These are phyloP conservation scores for Teunomyces tritomae DNA, from an alignment of 805 yeast species.

Conservation along the genomic window DNA sequence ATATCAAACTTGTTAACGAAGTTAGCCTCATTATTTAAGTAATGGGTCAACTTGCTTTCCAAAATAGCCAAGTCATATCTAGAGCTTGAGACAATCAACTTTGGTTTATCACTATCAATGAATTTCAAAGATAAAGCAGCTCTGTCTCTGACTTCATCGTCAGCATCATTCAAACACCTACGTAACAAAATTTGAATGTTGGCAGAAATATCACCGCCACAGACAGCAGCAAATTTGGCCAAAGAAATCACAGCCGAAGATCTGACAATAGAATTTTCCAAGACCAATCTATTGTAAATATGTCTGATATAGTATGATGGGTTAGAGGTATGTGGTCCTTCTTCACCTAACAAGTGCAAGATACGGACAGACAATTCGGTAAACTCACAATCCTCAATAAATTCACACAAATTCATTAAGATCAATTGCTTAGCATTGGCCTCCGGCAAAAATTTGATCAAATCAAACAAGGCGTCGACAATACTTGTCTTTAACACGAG, in stretches of 20 bases:
- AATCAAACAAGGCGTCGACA: conserved; percentile 89
- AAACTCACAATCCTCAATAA: conserved; percentile 96
- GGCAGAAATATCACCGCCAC: conserved; percentile 62
- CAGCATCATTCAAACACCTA: conserved; percentile 83
- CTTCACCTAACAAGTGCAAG: conserved; percentile 86
- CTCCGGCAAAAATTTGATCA: conserved; percentile 79
- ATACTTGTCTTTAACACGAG: conserved; percentile 80
- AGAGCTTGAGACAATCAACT: conserved; percentile 62
- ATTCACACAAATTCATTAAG: conserved; percentile 87
- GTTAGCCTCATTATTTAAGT: conserved; percentile 55
- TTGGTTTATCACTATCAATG: conserved; percentile 36
- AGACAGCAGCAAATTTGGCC: conserved; percentile 81
- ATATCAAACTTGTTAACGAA: conserved; percentile 68
- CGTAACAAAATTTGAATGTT: conserved; percentile 73
- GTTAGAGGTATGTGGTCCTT: conserved; percentile 83
- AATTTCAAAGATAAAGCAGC: conserved; percentile 83
- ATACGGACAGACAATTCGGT: conserved; percentile 92
- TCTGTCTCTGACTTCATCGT: conserved; percentile 97
- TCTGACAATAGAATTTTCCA: conserved; percentile 92
- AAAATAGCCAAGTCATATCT: conserved; percentile 72
- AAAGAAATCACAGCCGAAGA: conserved; percentile 94
- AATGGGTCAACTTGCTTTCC: conserved; percentile 72
- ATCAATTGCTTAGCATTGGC: conserved; percentile 73
- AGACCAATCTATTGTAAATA: conserved; percentile 92
- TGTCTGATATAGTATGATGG: conserved; percentile 93